Base-by-base conservation (phyloP, 2,329 filamentous ascomycete genomes). In the Neurospora crassa region DNA sequence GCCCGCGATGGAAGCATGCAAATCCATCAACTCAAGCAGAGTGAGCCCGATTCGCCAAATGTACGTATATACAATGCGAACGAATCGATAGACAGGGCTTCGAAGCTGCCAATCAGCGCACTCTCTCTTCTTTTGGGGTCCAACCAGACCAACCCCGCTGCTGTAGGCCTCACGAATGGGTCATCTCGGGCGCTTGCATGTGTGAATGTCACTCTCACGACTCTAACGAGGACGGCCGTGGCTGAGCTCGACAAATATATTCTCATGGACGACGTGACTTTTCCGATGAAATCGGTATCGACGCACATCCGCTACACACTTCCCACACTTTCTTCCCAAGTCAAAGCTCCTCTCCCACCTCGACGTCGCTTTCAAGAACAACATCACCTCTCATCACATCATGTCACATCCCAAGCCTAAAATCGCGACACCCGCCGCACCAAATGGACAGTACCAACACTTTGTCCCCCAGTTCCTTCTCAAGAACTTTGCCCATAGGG, bases 391-490 rank as follows among this genome's bases (percentile, higher is more conserved):
- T 37, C 53, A 63, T 63, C 24, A 18, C 18, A 37, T 29, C 53
- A 37, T 63, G 29, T 34, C 53, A 63, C 7, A 37, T 18, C 29
- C 29, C 53, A 63, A 63, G 53, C 53, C 53, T 43, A 42, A 24
- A 18, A 69, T 7, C 40, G 71, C 69, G 67, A n/a, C 24, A 11
- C 53, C 53, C 53, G 20, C 69, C 42, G n/a, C 40, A n/a, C 4
- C 20, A 10, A 69, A 40, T 11, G n/a, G 67, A 5, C 71, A 74
- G 41, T 75, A 74, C n/a, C 74, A 75, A 16, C 74, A 75, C 47
- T 75, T 73, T 47, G 74, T 75, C 3, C 72, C 74, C 5, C 70
- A 73, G 43, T 75, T 75, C 42, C 70, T 75, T 16, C 72, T 75
- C 16, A 59, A 68, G 20, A 75, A 75, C 71, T 74, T 74, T 41